Percentiles rank a stretch among this genome's conserved stretches.
Evolutionary conservation across 2,329 filamentous ascomycete species (phyloP).

Genomic region (Xylariaceae sp.): DNA sequence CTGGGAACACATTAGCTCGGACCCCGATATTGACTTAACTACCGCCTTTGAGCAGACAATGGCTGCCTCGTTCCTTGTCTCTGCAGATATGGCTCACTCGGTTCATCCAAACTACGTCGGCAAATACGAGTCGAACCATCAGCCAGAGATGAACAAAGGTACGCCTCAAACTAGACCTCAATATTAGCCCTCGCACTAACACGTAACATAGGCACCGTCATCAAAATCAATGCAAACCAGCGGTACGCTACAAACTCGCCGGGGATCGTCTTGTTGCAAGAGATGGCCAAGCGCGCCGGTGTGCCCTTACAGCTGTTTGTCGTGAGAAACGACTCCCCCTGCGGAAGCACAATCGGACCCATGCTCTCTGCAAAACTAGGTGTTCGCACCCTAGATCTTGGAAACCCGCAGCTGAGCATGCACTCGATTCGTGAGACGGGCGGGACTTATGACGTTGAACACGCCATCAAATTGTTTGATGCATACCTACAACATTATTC

Average conservation of each 20-base stretch:
- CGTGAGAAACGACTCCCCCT: conserved; percentile 91
- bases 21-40: conserved; percentile 62
- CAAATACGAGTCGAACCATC: conserved; percentile 91
- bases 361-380: conserved; percentile 89
- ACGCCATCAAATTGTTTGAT: conserved; percentile 83
- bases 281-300: conserved; percentile 72
- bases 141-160: conserved; percentile 94
- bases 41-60: conserved; percentile 95
- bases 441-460: conserved; percentile 82
- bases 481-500: conserved; percentile 86
- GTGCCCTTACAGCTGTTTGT: conserved; percentile 96
- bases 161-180: not conserved
- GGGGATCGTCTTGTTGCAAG: conserved; percentile 89
- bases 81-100: conserved; percentile 96
- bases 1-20: conserved; percentile 60
- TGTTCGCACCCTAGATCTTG: conserved; percentile 85
- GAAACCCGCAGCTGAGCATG: conserved; percentile 95
- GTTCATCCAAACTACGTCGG: conserved; percentile 92
- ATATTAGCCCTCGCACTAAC: conserved; percentile 2
- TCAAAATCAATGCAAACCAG: conserved; percentile 98
- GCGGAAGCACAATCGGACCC: conserved; percentile 96
- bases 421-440: conserved; percentile 95
- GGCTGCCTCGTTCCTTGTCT: conserved; percentile 88
- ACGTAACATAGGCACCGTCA: conserved; percentile 62
- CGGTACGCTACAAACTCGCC: conserved; percentile 96